Conservation (phyloP, 441 rosid genomes). For the Omphalea diandra region DNA sequence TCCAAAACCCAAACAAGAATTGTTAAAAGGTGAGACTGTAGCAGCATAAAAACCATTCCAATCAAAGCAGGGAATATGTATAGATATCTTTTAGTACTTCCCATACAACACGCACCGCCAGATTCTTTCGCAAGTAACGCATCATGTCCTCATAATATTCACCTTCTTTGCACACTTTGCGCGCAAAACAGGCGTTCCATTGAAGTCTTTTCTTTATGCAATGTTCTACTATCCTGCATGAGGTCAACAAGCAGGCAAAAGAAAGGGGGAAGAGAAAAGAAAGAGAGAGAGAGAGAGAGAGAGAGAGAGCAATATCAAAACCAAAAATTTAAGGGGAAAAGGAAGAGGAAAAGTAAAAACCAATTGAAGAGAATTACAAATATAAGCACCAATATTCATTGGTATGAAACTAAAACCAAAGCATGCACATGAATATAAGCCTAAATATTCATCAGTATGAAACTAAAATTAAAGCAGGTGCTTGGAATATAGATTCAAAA, state of each 20-base stretch:
- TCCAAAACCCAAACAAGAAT: not conserved
- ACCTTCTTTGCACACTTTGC: slow-evolving; percentile 88
- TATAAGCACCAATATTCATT: too few species aligned
- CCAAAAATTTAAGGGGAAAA: too few species aligned
- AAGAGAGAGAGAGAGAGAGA: too few species aligned
- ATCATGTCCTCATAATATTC: slow-evolving; percentile 98
- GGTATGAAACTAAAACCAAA: slow-evolving; percentile 3
- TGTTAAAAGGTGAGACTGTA: not conserved
- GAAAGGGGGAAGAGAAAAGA: not conserved
- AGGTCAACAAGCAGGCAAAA: slow-evolving; percentile 11
- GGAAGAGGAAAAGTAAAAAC: too few species aligned
- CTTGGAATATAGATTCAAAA: too few species aligned
- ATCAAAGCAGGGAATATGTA: slow-evolving; percentile 17
- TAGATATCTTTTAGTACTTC: slow-evolving; percentile 23
- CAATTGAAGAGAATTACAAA: not conserved
- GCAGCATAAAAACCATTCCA: slow-evolving; percentile 11
- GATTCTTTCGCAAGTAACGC: slow-evolving; percentile 87
- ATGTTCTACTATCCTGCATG: slow-evolving; percentile 67
- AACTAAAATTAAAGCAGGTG: not conserved
- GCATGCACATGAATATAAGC: too few species aligned
- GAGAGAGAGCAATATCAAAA: too few species aligned
- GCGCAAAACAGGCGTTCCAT: slow-evolving; percentile 80
- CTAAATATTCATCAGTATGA: too few species aligned
- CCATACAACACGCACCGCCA: slow-evolving; percentile 67
- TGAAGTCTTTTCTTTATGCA: slow-evolving; percentile 87